phyloP scores from a whole-genome alignment of 164 flowering plant species.

The Umbilicus rupestris region DNA sequence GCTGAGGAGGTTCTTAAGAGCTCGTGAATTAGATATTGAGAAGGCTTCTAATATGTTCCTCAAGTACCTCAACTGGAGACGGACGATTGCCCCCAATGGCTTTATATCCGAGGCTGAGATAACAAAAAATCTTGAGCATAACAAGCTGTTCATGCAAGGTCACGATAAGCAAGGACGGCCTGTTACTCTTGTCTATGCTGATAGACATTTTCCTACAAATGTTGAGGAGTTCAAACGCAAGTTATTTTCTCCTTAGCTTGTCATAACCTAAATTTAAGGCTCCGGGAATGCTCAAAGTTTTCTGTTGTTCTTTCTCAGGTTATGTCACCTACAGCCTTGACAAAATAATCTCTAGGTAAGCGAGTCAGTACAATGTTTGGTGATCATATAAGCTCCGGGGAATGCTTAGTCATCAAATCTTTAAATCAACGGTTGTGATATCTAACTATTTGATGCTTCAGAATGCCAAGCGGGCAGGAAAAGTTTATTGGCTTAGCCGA shows the following conservation, averaged over 20 bases:
- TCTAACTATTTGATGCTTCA: slow-evolving; percentile 19
- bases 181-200: slow-evolving; percentile 35
- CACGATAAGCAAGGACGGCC: slow-evolving; percentile 62
- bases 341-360: slow-evolving; percentile 61
- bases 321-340: slow-evolving; percentile 51
- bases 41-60: slow-evolving; percentile 57
- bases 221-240: slow-evolving; percentile 69
- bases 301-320: slow-evolving; percentile 34
- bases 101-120: slow-evolving; percentile 49
- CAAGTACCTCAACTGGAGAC: slow-evolving; percentile 68
- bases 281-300: not conserved
- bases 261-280: not conserved
- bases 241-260: slow-evolving; percentile 12
- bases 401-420: no score
- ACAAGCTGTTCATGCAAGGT: slow-evolving; percentile 71
- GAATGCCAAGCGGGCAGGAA: slow-evolving; percentile 68
- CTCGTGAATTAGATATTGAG: slow-evolving; percentile 67
- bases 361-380: slow-evolving; percentile 3
- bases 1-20: slow-evolving; percentile 77
- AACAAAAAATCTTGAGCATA: slow-evolving; percentile 48
- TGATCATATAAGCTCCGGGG: not conserved
- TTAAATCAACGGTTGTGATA: not conserved
- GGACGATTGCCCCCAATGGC: slow-evolving; percentile 47
- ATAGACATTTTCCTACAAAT: slow-evolving; percentile 43
- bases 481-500: slow-evolving; percentile 63